Conservation (phyloP, 140 eudicot genomes). For the Oenanthe javanica region DNA sequence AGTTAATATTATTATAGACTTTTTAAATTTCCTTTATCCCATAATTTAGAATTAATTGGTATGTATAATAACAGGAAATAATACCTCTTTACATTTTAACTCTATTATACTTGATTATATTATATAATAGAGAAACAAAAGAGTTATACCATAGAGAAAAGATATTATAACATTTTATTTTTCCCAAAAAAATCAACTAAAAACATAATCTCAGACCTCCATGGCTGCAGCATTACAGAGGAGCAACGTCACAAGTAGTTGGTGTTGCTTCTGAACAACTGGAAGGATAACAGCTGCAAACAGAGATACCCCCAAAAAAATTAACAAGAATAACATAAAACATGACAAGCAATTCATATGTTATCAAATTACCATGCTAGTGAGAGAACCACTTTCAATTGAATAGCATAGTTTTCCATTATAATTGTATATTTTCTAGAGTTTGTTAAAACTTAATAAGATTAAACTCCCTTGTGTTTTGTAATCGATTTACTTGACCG, state of each 20-base stretch:
- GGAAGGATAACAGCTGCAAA: conserved; percentile 75
- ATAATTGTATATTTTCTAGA: background rate
- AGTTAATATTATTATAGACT: background rate
- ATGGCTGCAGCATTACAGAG: conserved; percentile 91
- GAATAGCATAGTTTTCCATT: background rate
- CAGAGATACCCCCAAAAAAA: background rate
- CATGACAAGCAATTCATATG: background rate
- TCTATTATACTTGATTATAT: background rate
- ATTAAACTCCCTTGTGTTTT: background rate
- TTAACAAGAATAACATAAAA: background rate
- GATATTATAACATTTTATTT: background rate
- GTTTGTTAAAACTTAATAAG: background rate
- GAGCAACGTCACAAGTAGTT: conserved; percentile 90
- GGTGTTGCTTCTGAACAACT: conserved; percentile 93
- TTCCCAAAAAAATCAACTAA: background rate
- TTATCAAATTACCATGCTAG: background rate
- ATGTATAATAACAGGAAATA: background rate
- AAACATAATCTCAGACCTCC: conserved; percentile 52
- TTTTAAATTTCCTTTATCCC: background rate
- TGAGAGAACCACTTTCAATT: background rate
- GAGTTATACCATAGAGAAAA: background rate
- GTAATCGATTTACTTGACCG: background rate
- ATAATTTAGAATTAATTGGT: background rate
- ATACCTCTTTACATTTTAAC: background rate
- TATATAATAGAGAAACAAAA: background rate